Evolutionary conservation across 345 rosid species (phyloP), one percentile per base, ranked within the genome.

Genomic region (Cochlearia excelsa): DNA sequence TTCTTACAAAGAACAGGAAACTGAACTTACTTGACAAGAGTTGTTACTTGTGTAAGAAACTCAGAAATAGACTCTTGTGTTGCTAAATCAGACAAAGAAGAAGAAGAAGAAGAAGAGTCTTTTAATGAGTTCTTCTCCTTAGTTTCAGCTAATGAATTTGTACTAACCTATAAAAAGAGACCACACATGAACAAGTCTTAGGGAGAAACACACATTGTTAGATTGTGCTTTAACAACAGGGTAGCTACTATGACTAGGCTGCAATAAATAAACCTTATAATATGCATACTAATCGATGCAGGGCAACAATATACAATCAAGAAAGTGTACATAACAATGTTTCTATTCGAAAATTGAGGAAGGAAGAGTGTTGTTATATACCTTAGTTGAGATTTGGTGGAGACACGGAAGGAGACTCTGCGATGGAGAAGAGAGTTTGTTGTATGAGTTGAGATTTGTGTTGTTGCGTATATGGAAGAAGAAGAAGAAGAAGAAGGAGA

Each of bases 31-130:
- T 86, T 86, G 72, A 89, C 89, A 53, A 89, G 91, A 74, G 80
- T 79, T 49, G 95, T 65, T 48, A 86, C 97, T 84, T 84, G 91
- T 11, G 77, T 45, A 63, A 86, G 78, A 65, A 89, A 86, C 78
- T 82, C 86, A 34, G 91, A 80, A 57, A 89, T 77, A 11, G 92
- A 75, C 54, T 84, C 87, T 65, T 84, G 81, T 0, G 89, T 72
- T 49, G 83, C 87, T 69, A 73, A 57, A 53, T 69, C 47, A 54
- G 79, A 41, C 54, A 79, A 39, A 30, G 84, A 70, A 57, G 79
- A 77, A 41, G 68, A 59, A 33, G n/a, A n/a, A n/a, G 48, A 45
- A 30, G 79, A 61, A 48, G 76, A 74, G 30, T 16, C 23, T 16
- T 16, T 16, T 16, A 16, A 16, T 16, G 73, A 48, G 40, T 60